Base-by-base conservation (phyloP, 73 alveolate species). In the Paramecium biaurelia region DNA sequence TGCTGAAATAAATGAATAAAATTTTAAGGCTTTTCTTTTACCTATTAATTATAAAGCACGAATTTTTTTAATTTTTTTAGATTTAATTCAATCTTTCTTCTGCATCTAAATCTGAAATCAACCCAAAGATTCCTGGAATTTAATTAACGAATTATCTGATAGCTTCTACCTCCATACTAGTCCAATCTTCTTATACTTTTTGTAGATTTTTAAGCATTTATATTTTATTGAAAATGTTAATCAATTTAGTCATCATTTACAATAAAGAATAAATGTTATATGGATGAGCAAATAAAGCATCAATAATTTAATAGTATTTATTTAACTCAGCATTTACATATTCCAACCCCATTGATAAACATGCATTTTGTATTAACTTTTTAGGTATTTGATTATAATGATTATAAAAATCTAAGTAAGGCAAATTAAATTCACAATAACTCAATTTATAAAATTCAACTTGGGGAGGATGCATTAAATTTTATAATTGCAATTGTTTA, bases 381-480 rank as follows among this genome's bases (percentile, higher is more conserved):
- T 70, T 18, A 70, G 58, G 86, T 30, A 70, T 30, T 70, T 70
- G 7, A 32, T 70, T 70, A n/a, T 32, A 70, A 11, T 70, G 34
- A 35, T 70, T 70, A 70, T 26, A 30, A 70, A 70, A 70, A n/a
- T 10, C 86, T 70, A 70, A 30, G 32, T 32, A 70, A 14, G 86
- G 86, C 59, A 70, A 32, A 28, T 70, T 70, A 18, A 26, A 24
- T 34, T 70, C 86, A 20, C 34, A 70, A 35, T 70, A 70, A 9
- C 18, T 18, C 1, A 70, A 18, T 21, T 58, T 34, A 32, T 86
- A 58, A 30, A 35, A 57, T 34, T 86, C 93, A 23, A 86, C 8
- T 86, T 86, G 35, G 6, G 93, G 93, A 32, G 59, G 85, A 20
- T 86, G 41, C 15, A 57, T 28, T 5, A 38, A 86, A 18, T 57